A percentile compares a stretch with the other conserved stretches of the same genome.
Conservation (phyloP, 2,329 filamentous ascomycete species). For the Fusarium nisikadoi region DNA sequence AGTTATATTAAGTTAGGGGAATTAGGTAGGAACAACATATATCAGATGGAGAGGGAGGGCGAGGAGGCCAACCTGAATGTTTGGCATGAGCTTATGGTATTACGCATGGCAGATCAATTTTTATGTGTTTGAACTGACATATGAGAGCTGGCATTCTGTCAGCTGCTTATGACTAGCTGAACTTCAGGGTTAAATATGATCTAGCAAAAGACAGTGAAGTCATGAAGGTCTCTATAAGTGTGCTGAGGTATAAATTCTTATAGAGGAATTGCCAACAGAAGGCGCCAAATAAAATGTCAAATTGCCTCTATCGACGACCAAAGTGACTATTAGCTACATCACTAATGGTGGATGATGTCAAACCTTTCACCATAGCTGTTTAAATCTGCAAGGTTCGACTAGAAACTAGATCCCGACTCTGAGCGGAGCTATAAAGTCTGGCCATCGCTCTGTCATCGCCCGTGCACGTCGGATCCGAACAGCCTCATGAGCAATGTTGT, state of each 20-base stretch:
- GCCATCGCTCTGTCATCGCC: neutral
- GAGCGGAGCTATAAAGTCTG: neutral
- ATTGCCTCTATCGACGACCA: too few relatives aligned
- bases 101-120: fast-evolving
- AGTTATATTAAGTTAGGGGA: too few relatives aligned
- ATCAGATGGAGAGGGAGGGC: neutral
- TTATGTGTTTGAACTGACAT: neutral
- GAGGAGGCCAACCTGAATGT: fast-evolving
- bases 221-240: too few relatives aligned
- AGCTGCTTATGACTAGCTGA: neutral
- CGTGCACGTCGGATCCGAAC: neutral
- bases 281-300: too few relatives aligned
- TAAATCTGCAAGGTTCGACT: too few relatives aligned
- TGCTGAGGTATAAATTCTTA: too few relatives aligned
- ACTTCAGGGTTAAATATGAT: neutral
- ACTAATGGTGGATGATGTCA: too few relatives aligned
- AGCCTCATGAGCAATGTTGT: neutral
- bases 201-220: neutral
- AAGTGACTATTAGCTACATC: too few relatives aligned
- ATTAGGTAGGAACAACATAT: too few relatives aligned
- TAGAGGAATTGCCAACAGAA: too few relatives aligned
- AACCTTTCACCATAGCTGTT: too few relatives aligned
- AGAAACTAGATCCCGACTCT: too few relatives aligned
- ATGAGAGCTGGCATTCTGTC: fast-evolving
- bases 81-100: neutral